Base-by-base conservation (phyloP, 176 grass and related monocot genomes). In the Phragmites australis region DNA sequence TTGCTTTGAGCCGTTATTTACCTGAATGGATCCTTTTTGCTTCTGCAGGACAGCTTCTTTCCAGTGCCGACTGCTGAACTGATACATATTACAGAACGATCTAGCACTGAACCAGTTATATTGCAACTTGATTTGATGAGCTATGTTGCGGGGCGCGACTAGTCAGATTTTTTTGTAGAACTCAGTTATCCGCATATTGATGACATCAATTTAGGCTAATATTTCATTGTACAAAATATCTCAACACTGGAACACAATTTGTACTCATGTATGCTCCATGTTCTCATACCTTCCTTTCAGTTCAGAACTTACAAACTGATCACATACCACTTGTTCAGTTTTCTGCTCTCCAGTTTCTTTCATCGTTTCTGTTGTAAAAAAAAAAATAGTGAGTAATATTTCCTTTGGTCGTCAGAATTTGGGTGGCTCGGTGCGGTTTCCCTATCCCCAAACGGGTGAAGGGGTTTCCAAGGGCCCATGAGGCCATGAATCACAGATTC, bases 391-490 rank as follows among this genome's bases (percentile, higher is more conserved):
- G 27, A 34, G 16, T 44, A 45, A 11, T 42, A 15, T 37, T 87
- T 82, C 21, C 23, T 59, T 59, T 60, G 77, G 49, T 62, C 16
- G 3, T 69, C 9, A 74, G 68, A 32, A 42, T 75, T 86, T 82
- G 83, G 78, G 83, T 89, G 88, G 78, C 50, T 19, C 49, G 50
- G 58, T 46, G 44, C 5, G 1, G 72, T n/a, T 72, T 65, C 78
- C 83, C 83, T 82, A 89, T 89, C 88, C 83, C 23, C 18, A 23
- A 88, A 85, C 72, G 83, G 58, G 82, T 81, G 87, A 75, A 68
- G 40, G 60, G 71, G 37, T 45, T 25, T 37, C 25, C 8, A 73
- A 74, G 9, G 61, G 64, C 4, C 44, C 58, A 77, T 46, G 42
- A 22, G 54, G 49, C 68, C 55, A 50, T 73, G 81, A 42, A 88